A percentile compares a stretch with the other conserved stretches of the same genome.
These are phyloP conservation scores for Chimonanthus praecox DNA, from an alignment of 164 flowering plant genomes.

Conservation along the genomic window DNA sequence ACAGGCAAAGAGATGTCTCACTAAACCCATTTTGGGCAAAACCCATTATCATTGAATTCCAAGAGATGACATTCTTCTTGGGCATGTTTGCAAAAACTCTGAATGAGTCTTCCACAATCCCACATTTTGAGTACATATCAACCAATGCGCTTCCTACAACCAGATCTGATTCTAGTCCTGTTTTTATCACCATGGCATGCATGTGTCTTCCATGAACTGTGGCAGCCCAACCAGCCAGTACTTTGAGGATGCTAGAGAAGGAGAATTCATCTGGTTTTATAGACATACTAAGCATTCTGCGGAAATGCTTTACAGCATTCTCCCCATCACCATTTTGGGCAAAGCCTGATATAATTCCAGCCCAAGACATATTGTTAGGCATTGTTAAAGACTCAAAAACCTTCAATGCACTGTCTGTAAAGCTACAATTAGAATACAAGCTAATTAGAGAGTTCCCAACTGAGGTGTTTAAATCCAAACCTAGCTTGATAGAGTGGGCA, in stretches of 20 bases:
- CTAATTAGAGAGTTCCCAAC: conserved; percentile 10
- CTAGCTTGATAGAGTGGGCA: conserved; percentile 8
- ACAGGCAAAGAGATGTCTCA: conserved; percentile 3
- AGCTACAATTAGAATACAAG: conserved; percentile 4
- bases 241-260: conserved; percentile 7
- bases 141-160: conserved; percentile 8
- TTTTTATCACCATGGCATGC: conserved; percentile 4
- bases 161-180: conserved; percentile 5
- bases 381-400: conserved; percentile 1
- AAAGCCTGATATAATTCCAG: conserved; percentile 12
- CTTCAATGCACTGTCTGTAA: conserved; percentile 5
- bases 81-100: conserved; percentile 8
- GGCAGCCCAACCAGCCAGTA: conserved; percentile 7
- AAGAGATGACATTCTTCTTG: conserved; percentile 7
- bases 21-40: conserved; percentile 10
- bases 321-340: conserved; percentile 2
- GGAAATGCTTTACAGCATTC: conserved; percentile 3
- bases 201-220: conserved; percentile 8
- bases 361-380: conserved; percentile 8
- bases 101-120: conserved; percentile 8
- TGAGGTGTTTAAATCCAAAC: conserved; percentile 7
- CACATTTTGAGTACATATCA: conserved; percentile 12
- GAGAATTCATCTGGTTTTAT: conserved; percentile 7
- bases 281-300: conserved; percentile 1
- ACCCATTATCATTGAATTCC: conserved; percentile 10